Evolutionary conservation across 306 rosid genomes (phyloP), one percentile per base, ranked within the genome.

Genomic region (Myrica gale): DNA sequence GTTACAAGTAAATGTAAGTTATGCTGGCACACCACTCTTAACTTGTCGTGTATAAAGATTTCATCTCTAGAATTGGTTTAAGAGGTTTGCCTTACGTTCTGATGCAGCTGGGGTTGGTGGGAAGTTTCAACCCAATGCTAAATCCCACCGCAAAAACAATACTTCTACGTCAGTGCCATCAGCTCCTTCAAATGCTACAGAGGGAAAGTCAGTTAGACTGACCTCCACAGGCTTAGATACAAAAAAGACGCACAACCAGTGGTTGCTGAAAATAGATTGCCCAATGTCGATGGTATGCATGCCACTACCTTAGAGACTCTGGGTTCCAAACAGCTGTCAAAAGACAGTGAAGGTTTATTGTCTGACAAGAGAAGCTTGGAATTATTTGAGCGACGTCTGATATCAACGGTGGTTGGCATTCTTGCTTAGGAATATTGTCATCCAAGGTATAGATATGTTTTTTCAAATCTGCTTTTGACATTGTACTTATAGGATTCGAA

Each of bases 361-460:
- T 58, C 63, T 47, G 83, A 79, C 68, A 76, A 26, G 21, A 73
- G 75, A 47, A 69, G 42, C 60, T 72, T 68, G 68, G 82, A 76
- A 75, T 57, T 23, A 46, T 3, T 48, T 39, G 74, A 61, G 23
- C 67, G 41, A 74, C 48, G 78, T 82, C 81, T 56, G 68, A 82
- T 79, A 85, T 66, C 69, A 72, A 54, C 78, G 78, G 60, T 55
- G 88, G 80, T 76, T 81, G 69, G 77, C 74, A 81, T 76, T 82
- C 84, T 71, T 75, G 75, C 81, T 56, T 65, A 65, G 88, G 84
- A 41, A 91, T 84, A 75, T 43, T 78, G 74, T 50, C 79, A 1
- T 84, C 85, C 50, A 89, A 88, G 97, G 97, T 93, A 71, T 77
- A 74, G 71, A 8, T 42, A 41, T 71, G 26, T 19, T 7, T 42